Evolutionary conservation across 2,329 filamentous ascomycete genomes (phyloP).

Genomic region (Canariomyces notabilis): DNA sequence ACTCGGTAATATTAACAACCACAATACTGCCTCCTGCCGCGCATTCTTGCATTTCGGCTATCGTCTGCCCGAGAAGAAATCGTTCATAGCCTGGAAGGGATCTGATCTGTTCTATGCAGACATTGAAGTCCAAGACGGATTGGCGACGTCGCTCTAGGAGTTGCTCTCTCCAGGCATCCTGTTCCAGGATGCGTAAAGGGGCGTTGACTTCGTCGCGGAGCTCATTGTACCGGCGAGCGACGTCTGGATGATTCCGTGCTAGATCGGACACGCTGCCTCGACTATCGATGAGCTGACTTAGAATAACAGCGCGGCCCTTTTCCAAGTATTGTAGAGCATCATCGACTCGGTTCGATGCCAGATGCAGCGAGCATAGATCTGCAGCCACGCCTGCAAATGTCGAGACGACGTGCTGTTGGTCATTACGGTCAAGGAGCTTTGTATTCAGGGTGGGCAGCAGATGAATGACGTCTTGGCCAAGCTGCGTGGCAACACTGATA

Average conservation of each 20-base stretch:
- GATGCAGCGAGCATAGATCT: background rate
- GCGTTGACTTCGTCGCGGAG: background rate
- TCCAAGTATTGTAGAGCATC: background rate
- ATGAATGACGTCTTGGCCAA: background rate
- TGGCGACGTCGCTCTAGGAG: background rate
- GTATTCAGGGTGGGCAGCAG: background rate
- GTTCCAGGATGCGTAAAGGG: background rate
- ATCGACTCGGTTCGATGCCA: background rate
- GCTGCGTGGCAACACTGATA: background rate
- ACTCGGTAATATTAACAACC: background rate
- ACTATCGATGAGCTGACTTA: background rate
- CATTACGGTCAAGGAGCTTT: background rate
- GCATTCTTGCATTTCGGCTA: background rate
- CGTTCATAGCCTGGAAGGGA: background rate
- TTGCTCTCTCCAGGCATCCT: background rate
- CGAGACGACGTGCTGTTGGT: background rate
- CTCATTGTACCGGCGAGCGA: background rate
- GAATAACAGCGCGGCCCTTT: background rate
- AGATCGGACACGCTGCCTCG: background rate
- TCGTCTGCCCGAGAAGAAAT: background rate
- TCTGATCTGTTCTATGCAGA: background rate
- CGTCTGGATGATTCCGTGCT: background rate
- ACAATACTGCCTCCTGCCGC: background rate
- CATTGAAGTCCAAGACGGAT: background rate
- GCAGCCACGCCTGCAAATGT: background rate